Evolutionary conservation across 2,329 filamentous ascomycete species (phyloP), one percentile per base, ranked within the genome.

Genomic region (Pestalotiopsis sp.): DNA sequence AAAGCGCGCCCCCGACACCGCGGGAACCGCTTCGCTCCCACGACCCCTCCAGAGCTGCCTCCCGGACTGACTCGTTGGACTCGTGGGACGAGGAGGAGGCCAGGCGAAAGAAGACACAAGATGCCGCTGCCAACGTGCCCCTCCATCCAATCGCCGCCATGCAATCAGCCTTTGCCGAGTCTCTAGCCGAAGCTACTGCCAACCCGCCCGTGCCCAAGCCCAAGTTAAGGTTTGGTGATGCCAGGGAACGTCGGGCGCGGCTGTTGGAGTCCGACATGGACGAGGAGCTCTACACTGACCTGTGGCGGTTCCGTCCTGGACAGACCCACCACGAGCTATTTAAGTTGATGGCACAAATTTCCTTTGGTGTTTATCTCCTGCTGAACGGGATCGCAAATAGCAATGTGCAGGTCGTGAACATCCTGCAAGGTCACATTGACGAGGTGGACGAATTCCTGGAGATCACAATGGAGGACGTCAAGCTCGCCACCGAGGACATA

Each of bases 401-500:
- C 73, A 93, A 97, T 73, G 86, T 90, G 41, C 93, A 97, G 78
- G 95, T 98, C 13, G 91, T 97, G 71, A 90, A 87, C 72, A 98
- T 98, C 66, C 85, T 98, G 68, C 94, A 98, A 77, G 90, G 89
- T 14, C 95, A 98, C 79, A 96, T 98, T 70, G 93, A 97, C 76
- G 95, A 98, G 79, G 89, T 98, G 38, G 96, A 98, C 80, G 91
- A 92, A 75, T 98, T 97, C 76, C 84, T 98, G 41, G 94, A 97
- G 79, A 90, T 92, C 20, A 92, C 94, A 0, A 89, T 94, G 58
- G 94, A 97, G 74, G 95, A 98, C 78, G 90, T 98, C 65, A 88
- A 92, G 61, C 84, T 94, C 66, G 94, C 94, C 4, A 88, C 91
- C 59, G 85, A 89, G 70, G 96, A 98, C 78, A 90, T 98, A 71